Evolutionary conservation across 2,329 filamentous ascomycete species (phyloP).

Genomic region (Pseudogymnoascus sp.): DNA sequence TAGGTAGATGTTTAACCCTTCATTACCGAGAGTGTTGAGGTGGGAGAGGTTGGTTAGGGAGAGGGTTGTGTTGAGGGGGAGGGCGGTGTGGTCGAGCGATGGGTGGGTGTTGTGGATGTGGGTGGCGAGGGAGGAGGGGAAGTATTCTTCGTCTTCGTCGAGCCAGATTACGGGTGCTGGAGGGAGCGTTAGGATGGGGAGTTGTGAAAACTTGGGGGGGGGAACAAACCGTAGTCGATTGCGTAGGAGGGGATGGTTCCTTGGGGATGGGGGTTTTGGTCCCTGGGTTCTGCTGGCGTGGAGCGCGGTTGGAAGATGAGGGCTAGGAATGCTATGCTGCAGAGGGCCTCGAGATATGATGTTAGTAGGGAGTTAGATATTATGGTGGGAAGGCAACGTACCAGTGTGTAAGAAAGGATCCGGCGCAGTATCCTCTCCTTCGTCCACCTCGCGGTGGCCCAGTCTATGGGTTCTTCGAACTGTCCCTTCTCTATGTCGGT

Average conservation of each 20-base stretch:
- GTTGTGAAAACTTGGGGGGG: not conserved
- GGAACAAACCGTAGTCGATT: not conserved
- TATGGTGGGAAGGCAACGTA: not conserved
- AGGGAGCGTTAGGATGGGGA: not conserved
- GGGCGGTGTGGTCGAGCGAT: slow-evolving; percentile 32
- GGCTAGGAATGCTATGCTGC: not conserved
- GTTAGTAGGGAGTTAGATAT: not conserved
- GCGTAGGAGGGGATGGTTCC: not conserved
- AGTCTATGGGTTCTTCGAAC: not conserved
- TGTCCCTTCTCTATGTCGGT: not conserved
- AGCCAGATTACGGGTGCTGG: slow-evolving; percentile 43
- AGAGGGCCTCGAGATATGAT: not conserved
- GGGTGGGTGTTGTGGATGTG: slow-evolving; percentile 39
- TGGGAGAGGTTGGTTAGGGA: slow-evolving; percentile 39
- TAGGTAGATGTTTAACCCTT: slow-evolving; percentile 37
- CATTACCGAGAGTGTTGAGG: slow-evolving; percentile 34
- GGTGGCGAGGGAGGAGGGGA: slow-evolving; percentile 39
- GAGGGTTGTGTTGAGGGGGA: slow-evolving; percentile 31
- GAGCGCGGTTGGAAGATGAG: not conserved
- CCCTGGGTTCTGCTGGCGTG: not conserved
- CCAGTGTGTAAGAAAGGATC: not conserved
- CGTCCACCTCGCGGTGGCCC: not conserved
- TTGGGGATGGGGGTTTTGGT: not conserved
- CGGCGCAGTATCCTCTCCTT: not conserved
- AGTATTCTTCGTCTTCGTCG: slow-evolving; percentile 38